Conservation (phyloP, 192 early-diverging fungal genomes). For the Linderina pennispora region DNA sequence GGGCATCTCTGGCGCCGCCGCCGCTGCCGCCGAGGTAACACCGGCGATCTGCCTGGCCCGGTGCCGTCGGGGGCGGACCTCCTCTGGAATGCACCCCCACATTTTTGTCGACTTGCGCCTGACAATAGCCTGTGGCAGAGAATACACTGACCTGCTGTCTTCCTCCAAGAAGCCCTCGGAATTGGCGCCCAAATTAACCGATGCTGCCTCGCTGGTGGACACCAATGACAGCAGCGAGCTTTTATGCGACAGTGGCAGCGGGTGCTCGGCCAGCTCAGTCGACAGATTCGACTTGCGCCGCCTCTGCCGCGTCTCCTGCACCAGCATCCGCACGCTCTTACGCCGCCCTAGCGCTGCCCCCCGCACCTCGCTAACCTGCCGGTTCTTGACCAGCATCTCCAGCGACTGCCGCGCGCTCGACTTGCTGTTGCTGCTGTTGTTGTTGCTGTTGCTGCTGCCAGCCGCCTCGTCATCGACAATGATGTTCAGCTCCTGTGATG, state of each 20-base stretch:
- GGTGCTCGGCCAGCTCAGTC: no score
- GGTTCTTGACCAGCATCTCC: background rate
- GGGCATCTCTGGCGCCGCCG: no score
- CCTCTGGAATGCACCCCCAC: slow-evolving; percentile 46
- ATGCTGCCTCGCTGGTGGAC: no score
- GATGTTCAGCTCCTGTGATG: slow-evolving; percentile 33
- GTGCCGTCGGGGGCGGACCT: slow-evolving; percentile 30
- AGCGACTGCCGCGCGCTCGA: background rate
- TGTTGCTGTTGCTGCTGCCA: no score
- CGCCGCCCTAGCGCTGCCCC: slow-evolving; percentile 18
- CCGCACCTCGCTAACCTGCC: background rate
- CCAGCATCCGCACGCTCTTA: slow-evolving; percentile 49
- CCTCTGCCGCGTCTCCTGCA: slow-evolving; percentile 35
- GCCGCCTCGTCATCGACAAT: slow-evolving; percentile 22
- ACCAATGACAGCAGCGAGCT: slow-evolving; percentile 3
- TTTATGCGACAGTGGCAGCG: background rate
- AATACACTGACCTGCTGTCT: background rate
- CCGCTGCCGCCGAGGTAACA: background rate
- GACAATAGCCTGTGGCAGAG: slow-evolving; percentile 18
- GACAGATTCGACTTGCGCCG: no score
- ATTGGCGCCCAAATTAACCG: no score
- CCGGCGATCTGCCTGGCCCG: background rate
- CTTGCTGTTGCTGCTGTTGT: background rate
- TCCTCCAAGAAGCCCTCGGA: no score
- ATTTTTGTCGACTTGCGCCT: slow-evolving; percentile 49